Conservation (phyloP, 768 basidiomycete genomes). For the Rhizopogon salebrosus region DNA sequence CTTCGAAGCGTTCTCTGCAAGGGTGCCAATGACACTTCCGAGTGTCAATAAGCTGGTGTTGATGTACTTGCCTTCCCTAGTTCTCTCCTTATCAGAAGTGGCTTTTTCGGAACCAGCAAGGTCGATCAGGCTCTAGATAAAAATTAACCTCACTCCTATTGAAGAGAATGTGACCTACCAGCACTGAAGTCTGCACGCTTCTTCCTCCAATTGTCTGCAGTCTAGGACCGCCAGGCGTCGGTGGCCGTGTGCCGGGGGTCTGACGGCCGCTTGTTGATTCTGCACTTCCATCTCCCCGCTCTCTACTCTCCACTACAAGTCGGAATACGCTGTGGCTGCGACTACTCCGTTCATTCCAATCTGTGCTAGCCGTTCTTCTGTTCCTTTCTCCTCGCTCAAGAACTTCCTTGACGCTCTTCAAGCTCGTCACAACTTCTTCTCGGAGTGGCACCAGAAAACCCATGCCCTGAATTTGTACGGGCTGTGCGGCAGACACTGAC, state of each 20-base stretch:
- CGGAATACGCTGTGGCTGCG: slow-evolving; percentile 93
- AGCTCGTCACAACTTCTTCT: slow-evolving; percentile 91
- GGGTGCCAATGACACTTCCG: slow-evolving; percentile 86
- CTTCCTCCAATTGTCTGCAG: slow-evolving; percentile 75
- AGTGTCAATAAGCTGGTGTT: slow-evolving; percentile 93
- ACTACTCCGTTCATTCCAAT: slow-evolving; percentile 96
- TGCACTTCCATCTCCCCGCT: slow-evolving; percentile 47
- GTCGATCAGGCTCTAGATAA: slow-evolving; percentile 79
- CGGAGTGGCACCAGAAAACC: slow-evolving; percentile 69
- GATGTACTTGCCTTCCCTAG: slow-evolving; percentile 95
- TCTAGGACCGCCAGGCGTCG: slow-evolving; percentile 54
- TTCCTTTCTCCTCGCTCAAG: slow-evolving; percentile 82
- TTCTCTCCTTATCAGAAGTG: slow-evolving; percentile 91
- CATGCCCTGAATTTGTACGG: slow-evolving; percentile 72
- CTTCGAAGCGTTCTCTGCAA: slow-evolving; percentile 82
- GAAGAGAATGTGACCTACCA: slow-evolving; percentile 40
- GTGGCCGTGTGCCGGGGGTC: slow-evolving; percentile 49
- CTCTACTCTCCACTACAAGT: slow-evolving; percentile 86
- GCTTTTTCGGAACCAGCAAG: slow-evolving; percentile 96
- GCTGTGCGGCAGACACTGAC: slow-evolving; percentile 42
- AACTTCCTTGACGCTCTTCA: slow-evolving; percentile 82
- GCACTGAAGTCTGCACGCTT: slow-evolving; percentile 72
- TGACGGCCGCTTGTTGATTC: slow-evolving; percentile 33
- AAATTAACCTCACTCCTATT: neutral
- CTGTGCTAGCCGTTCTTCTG: slow-evolving; percentile 90